These are phyloP conservation scores for Fusarium xyrophilum DNA, from an alignment of 2,329 filamentous ascomycete species.

Conservation along the genomic window DNA sequence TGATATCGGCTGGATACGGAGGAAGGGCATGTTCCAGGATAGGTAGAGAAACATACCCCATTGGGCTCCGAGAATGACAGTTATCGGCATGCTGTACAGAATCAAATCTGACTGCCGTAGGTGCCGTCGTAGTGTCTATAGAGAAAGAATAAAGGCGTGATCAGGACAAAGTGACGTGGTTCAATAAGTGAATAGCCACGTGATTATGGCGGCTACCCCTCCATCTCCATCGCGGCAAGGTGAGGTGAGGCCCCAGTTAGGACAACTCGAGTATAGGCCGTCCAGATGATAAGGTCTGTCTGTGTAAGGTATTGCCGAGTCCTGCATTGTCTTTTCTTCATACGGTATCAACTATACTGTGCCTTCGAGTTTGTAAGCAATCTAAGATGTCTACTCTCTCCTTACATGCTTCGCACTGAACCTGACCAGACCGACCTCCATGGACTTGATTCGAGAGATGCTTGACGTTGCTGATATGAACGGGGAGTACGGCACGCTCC, in stretches of 20 bases:
- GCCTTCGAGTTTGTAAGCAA: background rate
- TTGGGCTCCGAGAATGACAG: background rate
- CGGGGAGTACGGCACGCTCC: background rate
- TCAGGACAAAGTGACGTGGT: background rate
- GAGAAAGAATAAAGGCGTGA: background rate
- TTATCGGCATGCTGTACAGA: background rate
- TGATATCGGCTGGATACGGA: background rate
- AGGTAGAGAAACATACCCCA: background rate
- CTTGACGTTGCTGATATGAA: background rate
- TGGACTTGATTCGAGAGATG: background rate
- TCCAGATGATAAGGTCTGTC: background rate
- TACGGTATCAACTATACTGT: background rate
- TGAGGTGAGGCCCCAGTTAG: background rate
- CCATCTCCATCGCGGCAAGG: background rate
- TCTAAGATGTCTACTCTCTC: background rate
- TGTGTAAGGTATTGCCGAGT: background rate
- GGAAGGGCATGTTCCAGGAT: background rate
- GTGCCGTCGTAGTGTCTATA: background rate
- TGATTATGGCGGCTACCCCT: background rate
- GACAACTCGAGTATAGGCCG: background rate
- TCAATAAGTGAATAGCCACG: background rate
- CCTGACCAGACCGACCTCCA: background rate
- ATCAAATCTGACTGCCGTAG: background rate
- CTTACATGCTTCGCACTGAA: background rate
- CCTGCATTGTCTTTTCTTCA: background rate